Evolutionary conservation across 768 basidiomycete genomes (phyloP).

Genomic region (Kwoniella dendrophila): DNA sequence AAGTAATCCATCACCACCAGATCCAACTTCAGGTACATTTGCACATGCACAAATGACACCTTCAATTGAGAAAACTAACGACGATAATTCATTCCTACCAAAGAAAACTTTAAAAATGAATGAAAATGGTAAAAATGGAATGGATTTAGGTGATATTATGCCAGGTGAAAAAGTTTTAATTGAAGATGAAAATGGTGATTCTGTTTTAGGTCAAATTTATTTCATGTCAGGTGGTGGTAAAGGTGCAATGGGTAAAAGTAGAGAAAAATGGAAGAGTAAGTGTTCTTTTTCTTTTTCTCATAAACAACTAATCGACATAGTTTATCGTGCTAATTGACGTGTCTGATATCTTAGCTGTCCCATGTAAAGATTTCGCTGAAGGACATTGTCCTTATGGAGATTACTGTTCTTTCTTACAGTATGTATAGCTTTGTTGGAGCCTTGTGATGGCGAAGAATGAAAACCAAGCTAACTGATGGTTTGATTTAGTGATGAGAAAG

Average conservation of each 20-base stretch:
- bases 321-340: neutral
- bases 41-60: conserved; percentile 38
- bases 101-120: conserved; percentile 19
- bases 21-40: conserved; percentile 46
- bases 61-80: neutral
- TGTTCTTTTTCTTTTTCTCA: neutral
- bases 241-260: conserved; percentile 48
- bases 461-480: conserved; percentile 3
- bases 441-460: too few species aligned
- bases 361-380: conserved; percentile 51
- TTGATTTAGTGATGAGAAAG: conserved; percentile 22
- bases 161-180: conserved; percentile 40
- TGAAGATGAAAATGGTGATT: conserved; percentile 35
- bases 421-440: conserved; percentile 20
- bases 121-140: conserved; percentile 10
- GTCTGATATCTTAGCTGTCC: conserved; percentile 36
- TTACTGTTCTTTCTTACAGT: conserved; percentile 57
- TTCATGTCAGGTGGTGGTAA: conserved; percentile 55
- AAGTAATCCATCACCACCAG: conserved; percentile 11
- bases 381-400: conserved; percentile 53
- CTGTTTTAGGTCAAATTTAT: conserved; percentile 46
- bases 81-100: neutral
- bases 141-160: conserved; percentile 15
- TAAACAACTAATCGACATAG: neutral
- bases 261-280: conserved; percentile 53